Evolutionary conservation across 1,284 basidiomycete species (phyloP).

Genomic region (Ustilago trichophora): DNA sequence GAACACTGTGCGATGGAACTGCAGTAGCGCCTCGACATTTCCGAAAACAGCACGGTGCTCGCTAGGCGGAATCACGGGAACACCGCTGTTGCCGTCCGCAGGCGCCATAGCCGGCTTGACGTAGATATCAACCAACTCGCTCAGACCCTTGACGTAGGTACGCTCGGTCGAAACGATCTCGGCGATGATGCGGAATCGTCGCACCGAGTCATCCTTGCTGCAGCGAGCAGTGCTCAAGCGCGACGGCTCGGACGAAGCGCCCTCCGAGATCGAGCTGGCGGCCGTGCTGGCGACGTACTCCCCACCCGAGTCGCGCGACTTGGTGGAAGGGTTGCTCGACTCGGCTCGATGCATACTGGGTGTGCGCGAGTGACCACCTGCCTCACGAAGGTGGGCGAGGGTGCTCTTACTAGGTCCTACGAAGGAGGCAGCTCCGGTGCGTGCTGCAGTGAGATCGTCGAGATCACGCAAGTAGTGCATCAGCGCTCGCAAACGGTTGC

Average conservation of each 20-base stretch:
- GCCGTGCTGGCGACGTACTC: conserved; percentile 33
- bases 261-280: conserved; percentile 30
- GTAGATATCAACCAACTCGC: conserved; percentile 94
- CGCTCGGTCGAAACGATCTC: conserved; percentile 80
- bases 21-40: conserved; percentile 87
- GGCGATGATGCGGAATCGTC: conserved; percentile 63
- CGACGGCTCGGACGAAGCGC: conserved; percentile 6
- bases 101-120: conserved; percentile 83
- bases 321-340: conserved; percentile 44
- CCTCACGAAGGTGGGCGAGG: conserved; percentile 23
- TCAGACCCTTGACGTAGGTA: conserved; percentile 90
- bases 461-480: conserved; percentile 95
- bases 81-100: conserved; percentile 69
- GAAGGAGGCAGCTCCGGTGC: conserved; percentile 20
- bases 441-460: conserved; percentile 75
- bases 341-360: conserved; percentile 34
- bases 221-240: conserved; percentile 26
- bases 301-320: conserved; percentile 32
- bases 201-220: conserved; percentile 62
- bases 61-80: conserved; percentile 81
- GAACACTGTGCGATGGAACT: conserved; percentile 91
- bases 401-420: conserved; percentile 32
- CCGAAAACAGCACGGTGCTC: conserved; percentile 93
- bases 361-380: conserved; percentile 20
- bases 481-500: conserved; percentile 81